Percentiles rank a stretch among this genome's conserved stretches.
Conservation (phyloP, 108 stramenopile genomes). For the Nitzschia putrida region DNA sequence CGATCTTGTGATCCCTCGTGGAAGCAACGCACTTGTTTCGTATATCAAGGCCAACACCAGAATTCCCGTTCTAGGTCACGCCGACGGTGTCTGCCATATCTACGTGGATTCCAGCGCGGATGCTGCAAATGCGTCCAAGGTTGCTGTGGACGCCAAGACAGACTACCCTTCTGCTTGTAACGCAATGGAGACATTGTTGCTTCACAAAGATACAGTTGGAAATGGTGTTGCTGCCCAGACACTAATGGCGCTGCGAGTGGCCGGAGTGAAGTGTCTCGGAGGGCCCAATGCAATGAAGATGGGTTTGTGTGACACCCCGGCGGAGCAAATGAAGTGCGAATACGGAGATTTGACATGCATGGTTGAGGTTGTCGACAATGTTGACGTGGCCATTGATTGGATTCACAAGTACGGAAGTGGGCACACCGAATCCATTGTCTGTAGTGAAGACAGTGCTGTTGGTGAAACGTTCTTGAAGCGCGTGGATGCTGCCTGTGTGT, state of each 20-base stretch:
- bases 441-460: conserved; percentile 72
- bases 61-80: conserved; percentile 98
- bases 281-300: conserved; percentile 80
- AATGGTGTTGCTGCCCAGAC: conserved; percentile 69
- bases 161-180: conserved; percentile 99
- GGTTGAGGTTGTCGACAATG: conserved; percentile 89
- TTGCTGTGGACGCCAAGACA: conserved; percentile 93
- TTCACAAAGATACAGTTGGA: conserved; percentile 79
- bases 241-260: conserved; percentile 74
- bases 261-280: conserved; percentile 88
- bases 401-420: conserved; percentile 91
- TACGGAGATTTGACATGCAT: conserved; percentile 92
- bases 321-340: conserved; percentile 81
- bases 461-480: conserved; percentile 88
- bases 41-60: conserved; percentile 90
- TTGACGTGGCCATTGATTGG: conserved; percentile 93
- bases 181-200: conserved; percentile 95
- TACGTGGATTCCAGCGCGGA: conserved; percentile 91
- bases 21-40: conserved; percentile 86
- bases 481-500: conserved; percentile 96
- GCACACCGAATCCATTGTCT: conserved; percentile 96
- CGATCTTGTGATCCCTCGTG: conserved; percentile 98
- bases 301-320: conserved; percentile 72
- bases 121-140: conserved; percentile 55
- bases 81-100: conserved; percentile 98